Evolutionary conservation across 768 basidiomycete species (phyloP), one percentile per base, ranked within the genome.

Genomic region (Termitomyces sp.): DNA sequence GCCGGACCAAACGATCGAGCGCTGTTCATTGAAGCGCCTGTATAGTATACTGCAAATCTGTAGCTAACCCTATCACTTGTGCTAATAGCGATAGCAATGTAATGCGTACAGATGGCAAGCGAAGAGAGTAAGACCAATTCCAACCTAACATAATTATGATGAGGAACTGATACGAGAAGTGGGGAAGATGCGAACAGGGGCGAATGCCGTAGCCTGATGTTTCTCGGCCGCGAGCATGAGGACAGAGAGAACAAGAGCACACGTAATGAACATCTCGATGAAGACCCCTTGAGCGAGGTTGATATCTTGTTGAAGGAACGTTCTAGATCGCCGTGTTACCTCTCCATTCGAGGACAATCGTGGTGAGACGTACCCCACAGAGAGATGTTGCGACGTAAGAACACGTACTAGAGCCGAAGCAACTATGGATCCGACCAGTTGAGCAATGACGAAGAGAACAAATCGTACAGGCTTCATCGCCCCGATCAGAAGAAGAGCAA

Each of bases 141-240:
- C 84, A 61, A 88, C 66, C 85, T 84, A 59, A 20, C 51, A 38
- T 28, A 32, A 56, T n/a, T 30, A 33, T 32, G 43, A 36, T 62
- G 20, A 57, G 38, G 14, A 41, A 9, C 28, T 32, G 50, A 50
- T 48, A 41, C 35, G 10, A 56, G 33, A 44, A 44, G 12, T 16
- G n/a, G 33, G 33, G 18, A 43, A 51, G 72, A 48, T 32, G 28
- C 30, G 9, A 51, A 85, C 84, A n/a, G 87, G 87, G 20, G 86
- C 86, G 64, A 88, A 85, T 0, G 87, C 83, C 1, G 86, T 88
- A 2, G 77, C 75, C 30, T 75, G 72, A 63, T 87, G 87, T 70
- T 88, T 88, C 70, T 88, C 88, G 16, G 83, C 84, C 4, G 88
- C 87, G 28, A 89, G 69, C 85, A 89, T 88, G 61, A 88, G 79